Evolutionary conservation across 495 filamentous ascomycete species (phyloP).

Genomic region (Penicillium waksmanii): DNA sequence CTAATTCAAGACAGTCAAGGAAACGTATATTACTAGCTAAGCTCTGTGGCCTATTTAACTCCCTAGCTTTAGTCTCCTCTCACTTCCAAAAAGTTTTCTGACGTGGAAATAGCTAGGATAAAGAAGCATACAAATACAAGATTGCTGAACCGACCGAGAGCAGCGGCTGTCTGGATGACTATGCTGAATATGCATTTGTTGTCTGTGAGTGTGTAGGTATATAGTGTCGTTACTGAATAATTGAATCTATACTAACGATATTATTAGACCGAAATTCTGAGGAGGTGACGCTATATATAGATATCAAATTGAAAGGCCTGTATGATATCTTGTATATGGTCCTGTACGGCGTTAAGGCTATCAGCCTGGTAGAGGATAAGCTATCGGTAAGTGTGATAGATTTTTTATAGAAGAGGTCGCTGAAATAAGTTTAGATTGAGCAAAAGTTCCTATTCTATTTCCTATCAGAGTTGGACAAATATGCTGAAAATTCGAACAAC

Average conservation of each 20-base stretch:
- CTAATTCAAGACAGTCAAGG: no score
- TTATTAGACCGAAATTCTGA: constrained; percentile 29
- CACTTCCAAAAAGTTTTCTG: no score
- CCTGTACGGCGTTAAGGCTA: constrained; percentile 32
- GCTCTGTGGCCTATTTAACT: no score
- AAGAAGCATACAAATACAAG: no score
- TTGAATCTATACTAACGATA: constrained; percentile 19
- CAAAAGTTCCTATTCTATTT: constrained; percentile 36
- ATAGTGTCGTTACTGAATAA: constrained; percentile 20
- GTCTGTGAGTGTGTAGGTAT: constrained; percentile 30
- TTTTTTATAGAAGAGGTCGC: constrained; percentile 13
- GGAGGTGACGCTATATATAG: constrained; percentile 26
- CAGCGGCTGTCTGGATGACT: constrained; percentile 21
- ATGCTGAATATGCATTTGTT: constrained; percentile 32
- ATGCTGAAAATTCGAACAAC: no score
- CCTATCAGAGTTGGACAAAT: no score
- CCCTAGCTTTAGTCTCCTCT: no score
- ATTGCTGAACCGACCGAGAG: constrained; percentile 19
- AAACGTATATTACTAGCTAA: no score
- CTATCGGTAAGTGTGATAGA: constrained; percentile 24
- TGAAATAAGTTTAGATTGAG: constrained; percentile 31
- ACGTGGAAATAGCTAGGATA: no score
- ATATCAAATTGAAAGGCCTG: constrained; percentile 36
- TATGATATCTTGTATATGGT: constrained; percentile 34
- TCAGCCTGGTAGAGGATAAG: constrained; percentile 34